Percentiles rank a stretch among this genome's conserved stretches.
Conservation (phyloP, 441 rosid genomes). For the Syzygium malaccense region DNA sequence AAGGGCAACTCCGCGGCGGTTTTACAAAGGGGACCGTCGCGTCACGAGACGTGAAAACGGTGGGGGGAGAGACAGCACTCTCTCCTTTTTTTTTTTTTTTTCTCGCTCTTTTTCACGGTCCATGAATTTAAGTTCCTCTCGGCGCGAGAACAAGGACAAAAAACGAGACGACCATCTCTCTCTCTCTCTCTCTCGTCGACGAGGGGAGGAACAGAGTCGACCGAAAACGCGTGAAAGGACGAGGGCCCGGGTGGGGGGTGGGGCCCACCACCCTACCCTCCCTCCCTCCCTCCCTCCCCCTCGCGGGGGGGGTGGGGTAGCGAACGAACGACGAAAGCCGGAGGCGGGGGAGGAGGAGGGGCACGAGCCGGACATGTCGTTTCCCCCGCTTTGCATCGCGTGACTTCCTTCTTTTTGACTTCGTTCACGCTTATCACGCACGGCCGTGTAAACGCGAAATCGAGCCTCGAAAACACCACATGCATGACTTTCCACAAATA, state of each 20-base stretch:
- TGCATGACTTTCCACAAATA: neutral
- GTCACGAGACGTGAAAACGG: neutral
- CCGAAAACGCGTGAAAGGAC: neutral
- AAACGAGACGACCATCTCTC: neutral
- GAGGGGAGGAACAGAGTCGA: neutral
- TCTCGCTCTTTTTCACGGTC: no score
- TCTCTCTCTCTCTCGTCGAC: neutral
- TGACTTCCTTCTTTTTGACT: neutral
- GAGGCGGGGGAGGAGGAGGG: neutral
- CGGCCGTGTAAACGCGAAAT: neutral
- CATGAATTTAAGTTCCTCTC: no score
- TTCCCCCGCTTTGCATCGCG: neutral
- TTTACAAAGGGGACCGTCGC: neutral
- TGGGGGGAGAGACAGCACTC: neutral
- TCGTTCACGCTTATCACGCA: neutral
- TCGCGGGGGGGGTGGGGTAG: no score
- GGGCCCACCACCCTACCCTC: neutral
- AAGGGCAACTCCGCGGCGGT: neutral
- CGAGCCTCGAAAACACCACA: neutral
- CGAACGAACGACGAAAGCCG: neutral
- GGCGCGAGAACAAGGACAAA: neutral
- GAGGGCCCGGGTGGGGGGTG: no score
- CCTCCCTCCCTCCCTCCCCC: no score
- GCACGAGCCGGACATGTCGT: neutral
- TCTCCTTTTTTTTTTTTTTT: no score